Evolutionary conservation across 345 rosid species (phyloP).

Genomic region (Arabidopsis suecica): DNA sequence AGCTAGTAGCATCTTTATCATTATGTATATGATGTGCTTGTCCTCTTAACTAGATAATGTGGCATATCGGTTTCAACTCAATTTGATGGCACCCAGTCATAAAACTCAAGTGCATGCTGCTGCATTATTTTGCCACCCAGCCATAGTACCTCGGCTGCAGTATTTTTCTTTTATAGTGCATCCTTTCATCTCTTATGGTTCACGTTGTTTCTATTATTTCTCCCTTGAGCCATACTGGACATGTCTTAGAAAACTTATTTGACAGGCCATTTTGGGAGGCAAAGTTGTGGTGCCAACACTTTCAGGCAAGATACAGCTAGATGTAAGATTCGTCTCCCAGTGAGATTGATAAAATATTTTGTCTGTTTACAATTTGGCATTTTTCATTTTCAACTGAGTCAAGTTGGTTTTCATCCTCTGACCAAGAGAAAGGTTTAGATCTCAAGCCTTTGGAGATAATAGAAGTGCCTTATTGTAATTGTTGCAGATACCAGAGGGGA

Average conservation of each 20-base stretch:
- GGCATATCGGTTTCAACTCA: conserved; percentile 3
- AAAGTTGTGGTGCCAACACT: conserved; percentile 84
- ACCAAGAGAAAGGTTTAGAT: conserved; percentile 7
- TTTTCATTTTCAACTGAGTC: conserved; percentile 10
- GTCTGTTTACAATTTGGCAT: conserved; percentile 4
- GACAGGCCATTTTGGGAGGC: conserved; percentile 93
- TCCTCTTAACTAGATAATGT: conserved; percentile 24
- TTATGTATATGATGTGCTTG: conserved; percentile 6
- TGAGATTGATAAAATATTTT: conserved; percentile 8
- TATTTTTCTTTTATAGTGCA: conserved; percentile 5
- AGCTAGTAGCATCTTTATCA: conserved; percentile 10
- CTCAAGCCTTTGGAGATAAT: conserved; percentile 24
- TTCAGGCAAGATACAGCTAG: conserved; percentile 64
- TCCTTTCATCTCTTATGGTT: conserved; percentile 24
- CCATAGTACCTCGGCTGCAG: conserved; percentile 12
- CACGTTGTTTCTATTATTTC: conserved; percentile 17
- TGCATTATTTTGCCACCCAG: background rate
- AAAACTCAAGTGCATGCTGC: conserved; percentile 21
- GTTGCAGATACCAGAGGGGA: conserved; percentile 86
- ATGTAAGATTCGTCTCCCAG: conserved; percentile 52
- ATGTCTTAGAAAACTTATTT: conserved; percentile 26
- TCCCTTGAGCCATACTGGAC: conserved; percentile 25
- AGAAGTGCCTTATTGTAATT: conserved; percentile 24
- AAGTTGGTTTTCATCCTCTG: conserved; percentile 19
- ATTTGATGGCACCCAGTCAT: conserved; percentile 18